These are phyloP conservation scores for Carallia pectinifolia DNA, from an alignment of 345 rosid species.

Conservation along the genomic window DNA sequence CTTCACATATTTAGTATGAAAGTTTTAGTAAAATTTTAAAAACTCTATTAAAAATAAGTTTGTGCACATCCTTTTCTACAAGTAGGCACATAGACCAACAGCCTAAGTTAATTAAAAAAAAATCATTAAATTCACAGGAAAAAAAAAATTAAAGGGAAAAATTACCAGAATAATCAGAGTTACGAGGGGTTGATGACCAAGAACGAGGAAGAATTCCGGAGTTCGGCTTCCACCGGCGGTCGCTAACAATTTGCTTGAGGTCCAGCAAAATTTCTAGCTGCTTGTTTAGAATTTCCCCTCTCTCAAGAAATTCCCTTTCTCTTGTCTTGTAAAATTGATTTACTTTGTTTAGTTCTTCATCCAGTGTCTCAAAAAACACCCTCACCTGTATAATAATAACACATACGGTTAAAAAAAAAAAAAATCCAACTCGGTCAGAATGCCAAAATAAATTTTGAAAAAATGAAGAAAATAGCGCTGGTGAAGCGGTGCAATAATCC, in stretches of 20 bases:
- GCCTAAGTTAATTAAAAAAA: too few relatives aligned
- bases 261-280: slow-evolving; percentile 67
- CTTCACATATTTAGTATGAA: too few relatives aligned
- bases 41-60: too few relatives aligned
- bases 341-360: slow-evolving; percentile 80
- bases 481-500: too few relatives aligned
- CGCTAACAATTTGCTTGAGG: slow-evolving; percentile 51
- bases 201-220: slow-evolving; percentile 39
- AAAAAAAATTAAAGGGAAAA: background rate
- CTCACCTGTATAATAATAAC: slow-evolving; percentile 41
- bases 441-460: too few relatives aligned
- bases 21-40: too few relatives aligned
- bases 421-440: too few relatives aligned
- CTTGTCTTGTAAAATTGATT: slow-evolving; percentile 71
- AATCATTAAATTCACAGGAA: background rate
- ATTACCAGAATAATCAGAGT: slow-evolving; percentile 65
- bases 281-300: slow-evolving; percentile 70
- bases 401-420: too few relatives aligned
- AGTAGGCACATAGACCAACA: too few relatives aligned
- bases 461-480: too few relatives aligned
- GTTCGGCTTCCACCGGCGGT: slow-evolving; percentile 45
- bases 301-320: slow-evolving; percentile 77
- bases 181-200: slow-evolving; percentile 45
- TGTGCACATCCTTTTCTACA: too few relatives aligned
- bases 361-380: slow-evolving; percentile 62